Conservation (phyloP, 1,284 basidiomycete genomes). For the Trichosporon sp. region DNA sequence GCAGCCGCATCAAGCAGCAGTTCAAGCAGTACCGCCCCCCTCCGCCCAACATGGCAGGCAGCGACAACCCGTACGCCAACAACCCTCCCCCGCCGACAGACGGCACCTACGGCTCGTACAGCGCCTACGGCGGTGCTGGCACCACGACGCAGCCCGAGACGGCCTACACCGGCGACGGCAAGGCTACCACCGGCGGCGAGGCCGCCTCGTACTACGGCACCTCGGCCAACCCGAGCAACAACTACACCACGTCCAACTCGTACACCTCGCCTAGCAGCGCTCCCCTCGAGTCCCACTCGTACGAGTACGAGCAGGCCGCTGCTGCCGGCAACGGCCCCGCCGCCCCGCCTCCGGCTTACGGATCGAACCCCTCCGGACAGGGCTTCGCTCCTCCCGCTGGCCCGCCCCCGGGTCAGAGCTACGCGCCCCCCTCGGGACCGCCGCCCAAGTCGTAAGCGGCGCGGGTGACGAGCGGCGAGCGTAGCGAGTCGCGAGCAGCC, state of each 20-base stretch:
- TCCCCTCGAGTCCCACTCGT: slow-evolving; percentile 15
- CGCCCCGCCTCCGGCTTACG: slow-evolving; percentile 5
- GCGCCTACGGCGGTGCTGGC: not conserved
- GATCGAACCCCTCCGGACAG: slow-evolving; percentile 2
- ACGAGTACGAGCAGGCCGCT: slow-evolving; percentile 45
- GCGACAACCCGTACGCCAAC: slow-evolving; percentile 1
- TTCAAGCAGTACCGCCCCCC: not conserved
- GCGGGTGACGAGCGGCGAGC: not conserved
- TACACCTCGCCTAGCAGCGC: not conserved
- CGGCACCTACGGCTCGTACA: slow-evolving; percentile 2
- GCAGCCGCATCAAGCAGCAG: not conserved
- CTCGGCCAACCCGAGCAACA: not conserved
- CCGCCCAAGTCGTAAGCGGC: slow-evolving; percentile 10
- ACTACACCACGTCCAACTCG: not conserved
- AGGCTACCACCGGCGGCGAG: not conserved
- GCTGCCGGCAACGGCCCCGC: slow-evolving; percentile 14
- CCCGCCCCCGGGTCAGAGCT: slow-evolving; percentile 23
- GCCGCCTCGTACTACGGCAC: not conserved
- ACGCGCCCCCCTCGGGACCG: slow-evolving; percentile 8
- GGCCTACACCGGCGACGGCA: not conserved
- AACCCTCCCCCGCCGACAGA: not conserved
- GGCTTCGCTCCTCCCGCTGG: slow-evolving; percentile 30
- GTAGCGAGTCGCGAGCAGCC: not conserved
- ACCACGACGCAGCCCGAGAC: not conserved
- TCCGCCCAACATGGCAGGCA: not conserved